These are phyloP conservation scores for Scleromitrula shiraiana DNA, from an alignment of 2,329 filamentous ascomycete species.

Conservation along the genomic window DNA sequence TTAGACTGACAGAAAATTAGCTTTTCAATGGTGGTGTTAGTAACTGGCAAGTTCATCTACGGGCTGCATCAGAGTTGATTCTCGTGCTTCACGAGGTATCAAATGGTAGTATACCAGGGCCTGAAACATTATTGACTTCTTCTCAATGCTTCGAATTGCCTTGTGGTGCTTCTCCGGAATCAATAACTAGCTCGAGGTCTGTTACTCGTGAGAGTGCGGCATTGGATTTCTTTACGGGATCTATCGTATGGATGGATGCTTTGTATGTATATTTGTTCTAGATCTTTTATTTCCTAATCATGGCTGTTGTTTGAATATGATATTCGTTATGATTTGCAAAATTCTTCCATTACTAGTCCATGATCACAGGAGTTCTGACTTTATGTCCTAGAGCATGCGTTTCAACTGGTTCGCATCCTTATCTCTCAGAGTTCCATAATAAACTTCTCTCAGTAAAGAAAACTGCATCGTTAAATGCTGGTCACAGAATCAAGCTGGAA, in stretches of 20 bases:
- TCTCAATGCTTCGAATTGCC: neutral
- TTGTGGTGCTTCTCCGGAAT: neutral
- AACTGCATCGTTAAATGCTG: neutral
- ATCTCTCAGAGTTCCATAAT: constrained; percentile 32
- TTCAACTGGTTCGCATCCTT: constrained; percentile 29
- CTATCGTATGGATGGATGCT: constrained; percentile 6
- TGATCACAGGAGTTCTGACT: neutral
- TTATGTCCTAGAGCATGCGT: constrained; percentile 34
- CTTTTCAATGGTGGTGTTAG: constrained; percentile 34
- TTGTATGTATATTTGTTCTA: too few relatives aligned
- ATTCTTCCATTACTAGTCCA: neutral
- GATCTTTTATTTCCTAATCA: too few relatives aligned
- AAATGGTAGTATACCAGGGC: constrained; percentile 2
- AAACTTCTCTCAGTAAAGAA: neutral
- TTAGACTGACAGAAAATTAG: constrained; percentile 2
- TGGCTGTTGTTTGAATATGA: too few relatives aligned
- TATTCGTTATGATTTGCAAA: too few relatives aligned
- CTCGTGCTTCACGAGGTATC: constrained; percentile 11
- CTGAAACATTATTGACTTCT: neutral
- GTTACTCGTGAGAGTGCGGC: constrained; percentile 4
- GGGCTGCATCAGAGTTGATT: constrained; percentile 44
- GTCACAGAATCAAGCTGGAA: constrained; percentile 35
- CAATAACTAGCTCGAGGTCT: neutral
- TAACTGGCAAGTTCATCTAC: constrained; percentile 44
- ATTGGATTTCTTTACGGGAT: constrained; percentile 5